Percentiles rank a stretch among this genome's conserved stretches.
These are phyloP conservation scores for Syncephalastrum sp. DNA, from an alignment of 371 early-diverging fungal genomes.

Conservation along the genomic window DNA sequence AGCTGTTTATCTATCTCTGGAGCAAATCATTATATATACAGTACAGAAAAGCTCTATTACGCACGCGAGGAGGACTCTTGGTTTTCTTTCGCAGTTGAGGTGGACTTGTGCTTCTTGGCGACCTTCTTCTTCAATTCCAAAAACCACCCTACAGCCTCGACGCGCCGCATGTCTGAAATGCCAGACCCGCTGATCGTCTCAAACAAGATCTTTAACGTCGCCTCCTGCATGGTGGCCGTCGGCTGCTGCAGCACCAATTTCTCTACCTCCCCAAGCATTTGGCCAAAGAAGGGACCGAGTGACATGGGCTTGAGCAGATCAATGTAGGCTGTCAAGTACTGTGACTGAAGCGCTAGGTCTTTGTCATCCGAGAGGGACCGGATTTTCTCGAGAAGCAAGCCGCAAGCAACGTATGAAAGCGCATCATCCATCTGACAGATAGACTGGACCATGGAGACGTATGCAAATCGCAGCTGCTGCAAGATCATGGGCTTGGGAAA, in stretches of 20 bases:
- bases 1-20: no score
- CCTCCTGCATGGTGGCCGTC: conserved; percentile 24
- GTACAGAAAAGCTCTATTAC: no score
- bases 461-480: conserved; percentile 60
- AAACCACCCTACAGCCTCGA: conserved; percentile 52
- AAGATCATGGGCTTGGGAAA: conserved; percentile 58
- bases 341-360: conserved; percentile 22
- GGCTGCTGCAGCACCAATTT: conserved; percentile 20
- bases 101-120: background rate
- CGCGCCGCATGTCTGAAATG: conserved; percentile 50
- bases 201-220: conserved; percentile 42
- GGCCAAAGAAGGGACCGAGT: conserved; percentile 45
- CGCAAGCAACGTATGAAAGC: conserved; percentile 57
- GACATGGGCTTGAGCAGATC: conserved; percentile 49
- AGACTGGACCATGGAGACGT: conserved; percentile 55
- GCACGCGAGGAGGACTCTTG: background rate
- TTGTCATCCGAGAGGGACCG: conserved; percentile 18
- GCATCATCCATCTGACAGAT: conserved; percentile 62
- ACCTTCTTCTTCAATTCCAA: conserved; percentile 36
- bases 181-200: conserved; percentile 50
- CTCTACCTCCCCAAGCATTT: conserved; percentile 24
- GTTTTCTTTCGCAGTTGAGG: background rate
- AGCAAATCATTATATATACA: no score
- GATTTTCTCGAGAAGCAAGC: conserved; percentile 46
- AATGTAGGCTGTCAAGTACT: conserved; percentile 35